These are phyloP conservation scores for Acanthamoeba lenticulata DNA, from an alignment of 208 protist species.

Conservation along the genomic window DNA sequence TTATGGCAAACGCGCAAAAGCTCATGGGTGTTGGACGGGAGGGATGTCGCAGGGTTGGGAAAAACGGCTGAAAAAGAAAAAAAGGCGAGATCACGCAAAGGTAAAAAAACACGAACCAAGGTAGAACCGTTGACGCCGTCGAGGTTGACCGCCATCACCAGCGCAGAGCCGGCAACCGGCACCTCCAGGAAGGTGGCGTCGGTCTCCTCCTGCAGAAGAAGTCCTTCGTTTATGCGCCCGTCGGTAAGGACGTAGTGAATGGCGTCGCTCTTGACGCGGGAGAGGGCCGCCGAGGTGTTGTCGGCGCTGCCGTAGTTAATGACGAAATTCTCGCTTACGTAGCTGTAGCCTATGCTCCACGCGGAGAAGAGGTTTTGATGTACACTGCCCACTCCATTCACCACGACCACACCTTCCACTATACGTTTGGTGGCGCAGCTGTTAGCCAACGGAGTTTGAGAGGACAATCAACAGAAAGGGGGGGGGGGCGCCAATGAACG, in stretches of 20 bases:
- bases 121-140: not conserved
- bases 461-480: not conserved
- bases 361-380: not conserved
- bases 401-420: not conserved
- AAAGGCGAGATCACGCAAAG: not conserved
- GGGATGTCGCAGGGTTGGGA: no score
- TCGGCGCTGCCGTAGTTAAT: not conserved
- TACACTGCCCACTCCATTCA: conserved; percentile 24
- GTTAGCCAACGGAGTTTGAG: no score
- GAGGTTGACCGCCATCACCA: conserved; percentile 1
- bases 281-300: not conserved
- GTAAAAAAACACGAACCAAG: not conserved
- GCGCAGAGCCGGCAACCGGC: not conserved
- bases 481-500: not conserved
- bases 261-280: not conserved
- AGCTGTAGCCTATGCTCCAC: not conserved
- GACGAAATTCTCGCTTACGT: not conserved
- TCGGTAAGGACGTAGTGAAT: conserved; percentile 2
- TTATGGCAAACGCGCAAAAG: no score
- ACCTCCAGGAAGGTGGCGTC: not conserved
- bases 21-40: no score
- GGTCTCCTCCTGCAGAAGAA: no score
- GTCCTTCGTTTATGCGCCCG: not conserved
- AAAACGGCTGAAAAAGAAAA: not conserved
- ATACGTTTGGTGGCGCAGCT: not conserved